phyloP scores from a whole-genome alignment of 2,329 filamentous ascomycete genomes.

The Aspergillus phoenicis region DNA sequence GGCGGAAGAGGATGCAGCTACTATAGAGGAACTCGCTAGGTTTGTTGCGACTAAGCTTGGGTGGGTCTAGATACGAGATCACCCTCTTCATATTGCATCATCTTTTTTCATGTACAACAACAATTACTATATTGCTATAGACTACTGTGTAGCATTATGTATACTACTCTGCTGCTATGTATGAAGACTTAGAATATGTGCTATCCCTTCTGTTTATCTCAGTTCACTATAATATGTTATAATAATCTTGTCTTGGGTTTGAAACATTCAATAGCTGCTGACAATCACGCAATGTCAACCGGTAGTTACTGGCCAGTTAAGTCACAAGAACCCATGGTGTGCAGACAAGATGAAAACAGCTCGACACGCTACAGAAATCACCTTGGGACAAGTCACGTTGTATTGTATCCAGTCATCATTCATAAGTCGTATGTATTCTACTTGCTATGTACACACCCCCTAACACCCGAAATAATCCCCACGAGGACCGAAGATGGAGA shows the following conservation, averaged over 20 bases:
- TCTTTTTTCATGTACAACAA: background rate
- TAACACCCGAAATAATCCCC: background rate
- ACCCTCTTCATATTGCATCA: no score
- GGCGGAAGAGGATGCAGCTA: slow-evolving; percentile 17
- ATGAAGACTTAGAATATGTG: no score
- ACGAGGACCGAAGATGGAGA: background rate
- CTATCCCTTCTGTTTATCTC: no score
- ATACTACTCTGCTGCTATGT: no score
- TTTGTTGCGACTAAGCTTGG: slow-evolving; percentile 33
- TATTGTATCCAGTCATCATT: background rate
- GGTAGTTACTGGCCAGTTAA: background rate
- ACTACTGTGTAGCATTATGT: no score
- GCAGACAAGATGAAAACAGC: no score
- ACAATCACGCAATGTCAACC: background rate
- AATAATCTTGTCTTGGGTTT: no score
- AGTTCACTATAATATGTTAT: no score
- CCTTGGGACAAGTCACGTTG: background rate
- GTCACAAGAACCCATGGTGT: background rate
- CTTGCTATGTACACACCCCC: slow-evolving; percentile 5
- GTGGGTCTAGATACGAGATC: slow-evolving; percentile 11
- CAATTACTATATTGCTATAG: background rate
- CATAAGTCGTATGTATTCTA: slow-evolving; percentile 4
- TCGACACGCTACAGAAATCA: background rate
- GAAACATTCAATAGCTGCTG: background rate
- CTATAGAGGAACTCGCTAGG: slow-evolving; percentile 26